A percentile compares a stretch with the other conserved stretches of the same genome.
These are phyloP conservation scores for Tetradesmus lagerheimii DNA, from an alignment of 139 green algal genomes.

Conservation along the genomic window DNA sequence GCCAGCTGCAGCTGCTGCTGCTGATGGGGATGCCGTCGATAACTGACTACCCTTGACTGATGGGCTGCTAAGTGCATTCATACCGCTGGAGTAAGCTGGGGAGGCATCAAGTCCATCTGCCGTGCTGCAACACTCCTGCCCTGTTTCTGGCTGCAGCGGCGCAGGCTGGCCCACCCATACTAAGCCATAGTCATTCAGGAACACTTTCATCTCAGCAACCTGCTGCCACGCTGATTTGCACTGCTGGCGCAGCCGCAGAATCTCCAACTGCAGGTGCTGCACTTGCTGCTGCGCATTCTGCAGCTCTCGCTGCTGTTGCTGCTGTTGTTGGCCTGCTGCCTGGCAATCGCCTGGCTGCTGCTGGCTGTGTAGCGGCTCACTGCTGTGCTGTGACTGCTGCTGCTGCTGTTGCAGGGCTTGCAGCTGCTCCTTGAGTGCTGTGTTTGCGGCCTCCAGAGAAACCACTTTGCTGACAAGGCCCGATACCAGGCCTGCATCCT, in stretches of 20 bases:
- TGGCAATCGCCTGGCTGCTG: background rate
- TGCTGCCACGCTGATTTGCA: conserved; percentile 43
- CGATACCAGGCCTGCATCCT: background rate
- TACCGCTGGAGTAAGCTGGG: background rate
- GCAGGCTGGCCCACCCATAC: conserved; percentile 62
- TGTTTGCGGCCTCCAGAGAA: background rate
- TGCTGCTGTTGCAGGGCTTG: background rate
- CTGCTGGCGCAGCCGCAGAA: conserved; percentile 34
- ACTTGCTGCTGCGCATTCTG: background rate
- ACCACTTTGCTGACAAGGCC: background rate
- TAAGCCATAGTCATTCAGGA: conserved; percentile 75
- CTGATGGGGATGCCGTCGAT: background rate
- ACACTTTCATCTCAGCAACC: conserved; percentile 66
- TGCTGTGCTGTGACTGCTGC: background rate
- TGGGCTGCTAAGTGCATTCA: too few species aligned
- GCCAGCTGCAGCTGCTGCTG: background rate
- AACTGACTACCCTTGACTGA: background rate
- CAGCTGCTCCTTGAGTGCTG: background rate
- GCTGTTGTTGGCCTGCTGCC: background rate
- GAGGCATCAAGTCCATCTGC: background rate
- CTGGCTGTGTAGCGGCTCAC: background rate
- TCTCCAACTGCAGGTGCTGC: conserved; percentile 9
- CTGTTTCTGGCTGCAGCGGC: background rate
- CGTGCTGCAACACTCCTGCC: background rate
- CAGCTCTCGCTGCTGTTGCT: background rate